Percentiles rank a stretch among this genome's conserved stretches.
Conservation (phyloP, 257 asterid species). For the Nicotiana attenuata region DNA sequence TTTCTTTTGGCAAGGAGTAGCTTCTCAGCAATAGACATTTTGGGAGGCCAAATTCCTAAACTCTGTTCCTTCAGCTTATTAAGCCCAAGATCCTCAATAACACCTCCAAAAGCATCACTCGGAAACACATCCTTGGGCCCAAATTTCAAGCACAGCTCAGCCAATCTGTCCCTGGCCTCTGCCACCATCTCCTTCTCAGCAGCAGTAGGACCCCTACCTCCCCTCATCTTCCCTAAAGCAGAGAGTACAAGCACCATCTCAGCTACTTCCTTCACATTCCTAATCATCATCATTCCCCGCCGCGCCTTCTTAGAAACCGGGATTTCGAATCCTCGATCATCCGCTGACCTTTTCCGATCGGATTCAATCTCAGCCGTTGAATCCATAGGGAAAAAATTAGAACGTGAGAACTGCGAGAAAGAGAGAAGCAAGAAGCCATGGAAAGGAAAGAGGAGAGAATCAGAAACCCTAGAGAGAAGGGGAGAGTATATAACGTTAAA, state of each 20-base stretch:
- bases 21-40: slow-evolving; percentile 79
- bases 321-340: slow-evolving; percentile 27
- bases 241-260: slow-evolving; percentile 86
- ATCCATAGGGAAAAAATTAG: slow-evolving; percentile 18
- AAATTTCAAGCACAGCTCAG: slow-evolving; percentile 62
- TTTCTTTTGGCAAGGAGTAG: slow-evolving; percentile 62
- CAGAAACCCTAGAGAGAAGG: slow-evolving; percentile 41
- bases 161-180: slow-evolving; percentile 63
- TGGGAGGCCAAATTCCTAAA: slow-evolving; percentile 73
- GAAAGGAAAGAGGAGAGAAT: slow-evolving; percentile 8
- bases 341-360: slow-evolving; percentile 47
- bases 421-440: slow-evolving; percentile 41
- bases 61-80: slow-evolving; percentile 64
- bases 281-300: slow-evolving; percentile 11
- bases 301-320: slow-evolving; percentile 25
- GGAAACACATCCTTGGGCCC: slow-evolving; percentile 95
- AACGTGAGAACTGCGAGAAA: slow-evolving; percentile 41
- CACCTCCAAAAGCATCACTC: slow-evolving; percentile 66
- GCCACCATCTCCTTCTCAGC: slow-evolving; percentile 75
- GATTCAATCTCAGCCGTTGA: slow-evolving; percentile 28
- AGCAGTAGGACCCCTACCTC: slow-evolving; percentile 68
- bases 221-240: slow-evolving; percentile 93
- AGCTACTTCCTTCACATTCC: slow-evolving; percentile 63
- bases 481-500: slow-evolving; percentile 11
- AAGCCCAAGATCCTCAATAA: slow-evolving; percentile 92